These are phyloP conservation scores for Raphanus raphanistrum DNA, from an alignment of 345 rosid genomes.

Conservation along the genomic window DNA sequence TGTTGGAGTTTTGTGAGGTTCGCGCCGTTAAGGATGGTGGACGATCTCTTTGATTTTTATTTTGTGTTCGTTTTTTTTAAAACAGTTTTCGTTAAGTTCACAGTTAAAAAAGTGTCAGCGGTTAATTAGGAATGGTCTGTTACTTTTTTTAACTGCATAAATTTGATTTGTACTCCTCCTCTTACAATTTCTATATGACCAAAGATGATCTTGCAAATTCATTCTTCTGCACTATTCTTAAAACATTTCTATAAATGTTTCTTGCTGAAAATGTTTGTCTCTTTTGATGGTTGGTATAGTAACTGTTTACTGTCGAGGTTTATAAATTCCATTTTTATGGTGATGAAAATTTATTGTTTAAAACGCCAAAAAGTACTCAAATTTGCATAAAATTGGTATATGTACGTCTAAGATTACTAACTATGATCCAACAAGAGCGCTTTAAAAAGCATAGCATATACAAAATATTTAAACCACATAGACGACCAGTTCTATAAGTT, in stretches of 20 bases:
- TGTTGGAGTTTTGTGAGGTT: conserved; percentile 10
- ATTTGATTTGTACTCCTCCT: conserved; percentile 1
- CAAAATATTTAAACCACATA: not conserved
- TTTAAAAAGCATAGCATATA: not conserved
- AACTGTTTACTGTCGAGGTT: not conserved
- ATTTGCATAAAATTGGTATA: not conserved
- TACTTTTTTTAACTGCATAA: conserved; percentile 15
- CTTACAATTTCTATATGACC: not conserved
- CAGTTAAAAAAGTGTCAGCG: conserved; percentile 18
- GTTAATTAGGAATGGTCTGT: conserved; percentile 27
- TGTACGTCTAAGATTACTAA: not conserved
- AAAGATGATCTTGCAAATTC: not conserved
- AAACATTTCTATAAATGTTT: conserved; percentile 37
- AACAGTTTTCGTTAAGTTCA: conserved; percentile 28
- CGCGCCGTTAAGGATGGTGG: conserved; percentile 39
- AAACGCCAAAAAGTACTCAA: not conserved
- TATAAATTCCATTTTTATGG: not conserved
- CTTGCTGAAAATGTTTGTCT: conserved; percentile 19
- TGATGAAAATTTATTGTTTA: not conserved
- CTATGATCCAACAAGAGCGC: not conserved
- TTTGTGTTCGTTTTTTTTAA: not conserved
- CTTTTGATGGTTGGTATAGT: conserved; percentile 9
- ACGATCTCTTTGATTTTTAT: not conserved
- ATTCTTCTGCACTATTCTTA: conserved; percentile 4
- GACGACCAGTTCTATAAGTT: not conserved